Percentiles rank a stretch among this genome's conserved stretches.
Conservation (phyloP, 2,329 filamentous ascomycete genomes). For the Neurospora sp. region DNA sequence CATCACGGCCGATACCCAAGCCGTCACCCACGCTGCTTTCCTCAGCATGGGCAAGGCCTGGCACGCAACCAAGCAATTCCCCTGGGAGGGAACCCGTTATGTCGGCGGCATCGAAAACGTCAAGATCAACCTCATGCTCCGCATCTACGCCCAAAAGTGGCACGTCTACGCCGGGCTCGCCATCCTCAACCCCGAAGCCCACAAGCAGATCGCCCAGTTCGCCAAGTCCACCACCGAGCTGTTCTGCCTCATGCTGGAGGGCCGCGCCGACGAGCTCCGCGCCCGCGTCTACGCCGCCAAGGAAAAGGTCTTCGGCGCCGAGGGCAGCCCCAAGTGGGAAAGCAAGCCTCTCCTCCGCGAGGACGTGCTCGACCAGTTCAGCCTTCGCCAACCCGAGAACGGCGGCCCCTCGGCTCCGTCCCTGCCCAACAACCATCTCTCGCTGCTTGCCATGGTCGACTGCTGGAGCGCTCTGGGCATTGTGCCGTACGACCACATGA, state of each 20-base stretch:
- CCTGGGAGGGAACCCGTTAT: conserved; percentile 94
- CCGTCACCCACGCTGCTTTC: conserved; percentile 95
- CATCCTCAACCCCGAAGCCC: conserved; percentile 89
- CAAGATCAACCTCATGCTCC: conserved; percentile 95
- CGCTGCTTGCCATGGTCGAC: conserved; percentile 91
- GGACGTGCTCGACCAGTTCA: conserved; percentile 80
- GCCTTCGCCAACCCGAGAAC: conserved; percentile 49
- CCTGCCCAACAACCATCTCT: conserved; percentile 90
- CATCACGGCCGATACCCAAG: conserved; percentile 96
- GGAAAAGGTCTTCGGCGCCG: conserved; percentile 64
- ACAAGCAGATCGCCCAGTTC: conserved; percentile 89
- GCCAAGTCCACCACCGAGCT: conserved; percentile 85
- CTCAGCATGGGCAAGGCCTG: conserved; percentile 96
- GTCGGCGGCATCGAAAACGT: conserved; percentile 97
- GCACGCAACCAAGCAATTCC: conserved; percentile 90
- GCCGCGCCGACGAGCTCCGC: conserved; percentile 64
- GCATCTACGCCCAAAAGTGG: conserved; percentile 98
- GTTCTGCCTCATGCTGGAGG: conserved; percentile 93
- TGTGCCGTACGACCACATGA: conserved; percentile 98
- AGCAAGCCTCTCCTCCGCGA: conserved; percentile 66
- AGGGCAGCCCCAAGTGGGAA: conserved; percentile 52
- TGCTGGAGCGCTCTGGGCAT: conserved; percentile 94
- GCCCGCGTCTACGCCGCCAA: conserved; percentile 53
- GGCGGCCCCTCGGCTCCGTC: conserved; percentile 19
- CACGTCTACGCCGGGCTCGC: conserved; percentile 97